Base-by-base conservation (phyloP, 805 yeast species). In the Blastobotrys peoriensis region DNA sequence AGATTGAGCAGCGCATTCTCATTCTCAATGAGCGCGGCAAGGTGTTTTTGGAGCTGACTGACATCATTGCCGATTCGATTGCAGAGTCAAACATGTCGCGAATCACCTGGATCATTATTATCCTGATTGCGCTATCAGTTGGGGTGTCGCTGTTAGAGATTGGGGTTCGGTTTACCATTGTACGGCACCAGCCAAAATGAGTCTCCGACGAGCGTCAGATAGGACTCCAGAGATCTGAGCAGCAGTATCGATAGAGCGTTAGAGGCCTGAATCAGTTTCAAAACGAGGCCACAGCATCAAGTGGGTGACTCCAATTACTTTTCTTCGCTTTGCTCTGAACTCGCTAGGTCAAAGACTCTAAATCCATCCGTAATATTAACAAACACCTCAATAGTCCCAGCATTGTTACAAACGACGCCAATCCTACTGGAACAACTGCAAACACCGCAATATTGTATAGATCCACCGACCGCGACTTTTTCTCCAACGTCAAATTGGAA, bases 361-460 rank as follows among this genome's bases (percentile, higher is more conserved):
- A 19, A 13, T 83, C 94, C 42, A 86, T 62, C 46, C 95, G 73
- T 41, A 87, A 70, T 20, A 88, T 85, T 52, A 88, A 70, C 40
- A 88, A 66, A 40, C 84, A 77, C 48, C 98, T 67, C 15, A 91
- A 66, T 33, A 91, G 66, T 0, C 89, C 93, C 30, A 88, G 70
- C 95, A 89, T 86, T 2, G 98, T 88, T 19, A 89, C 65, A 57
- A 93, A 91, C 55, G 96, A 86, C 3, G 98, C 97, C 48, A 91
- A 58, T 0, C 98, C 98, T 15, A 91, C 87, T 0, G 98, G 98
- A n/a, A 91, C 96, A 34, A 91, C 98, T 2, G 98, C 97, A 67
- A 86, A 91, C 1, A 91, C 97, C 0, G 85, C 87, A 40, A 93
- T 85, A 54, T 84, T 86, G 62, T 87, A 86, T 44, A 89, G 71